Evolutionary conservation across 306 rosid species (phyloP), one percentile per base, ranked within the genome.

Genomic region (Ormosia emarginata): DNA sequence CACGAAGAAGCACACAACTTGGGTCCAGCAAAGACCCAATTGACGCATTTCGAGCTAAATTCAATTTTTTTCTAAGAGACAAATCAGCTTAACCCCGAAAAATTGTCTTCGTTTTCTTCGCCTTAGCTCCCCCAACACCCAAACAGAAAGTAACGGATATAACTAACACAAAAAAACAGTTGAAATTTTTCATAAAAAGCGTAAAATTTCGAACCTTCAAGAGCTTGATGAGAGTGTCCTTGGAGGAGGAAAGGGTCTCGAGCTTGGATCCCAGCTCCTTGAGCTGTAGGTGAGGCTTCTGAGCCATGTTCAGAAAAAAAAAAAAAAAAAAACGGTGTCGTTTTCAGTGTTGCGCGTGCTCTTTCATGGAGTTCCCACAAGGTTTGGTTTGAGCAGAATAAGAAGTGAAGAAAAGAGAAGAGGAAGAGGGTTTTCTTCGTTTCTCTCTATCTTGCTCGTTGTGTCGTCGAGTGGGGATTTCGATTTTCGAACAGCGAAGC

Each of bases 261-360:
- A 96, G 90, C 89, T 88, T 92, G 88, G 98, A 96, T 96, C 99
- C 97, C 91, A 96, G 78, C 84, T 96, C 99, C 87, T 81, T 68
- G 82, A 96, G 97, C 91, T 84, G 98, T 70, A 81, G 94, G 71
- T 91, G 92, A 39, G 87, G 90, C 83, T 90, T 89, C 49, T 75
- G 87, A 46, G 92, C 89, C 99, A 96, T 95, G 65, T 37, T 32
- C 72, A 78, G 70, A 18, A 63, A 15, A 84, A 67, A 30, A 37
- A 85, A 65, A 18, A 63, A 15, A 84, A 67, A 30, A 37, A 85
- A 65, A 87, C 84, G 87, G 79, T 44, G 84, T 84, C 66, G 90
- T 84, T 59, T 66, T 70, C 82, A 85, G 9, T 3, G 84, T 15
- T 49, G 55, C 18, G 52, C 50, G 79, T 80, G 85, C 55, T 83